Evolutionary conservation across 2,329 filamentous ascomycete species (phyloP).

Genomic region (Colletotrichum theobromicola): DNA sequence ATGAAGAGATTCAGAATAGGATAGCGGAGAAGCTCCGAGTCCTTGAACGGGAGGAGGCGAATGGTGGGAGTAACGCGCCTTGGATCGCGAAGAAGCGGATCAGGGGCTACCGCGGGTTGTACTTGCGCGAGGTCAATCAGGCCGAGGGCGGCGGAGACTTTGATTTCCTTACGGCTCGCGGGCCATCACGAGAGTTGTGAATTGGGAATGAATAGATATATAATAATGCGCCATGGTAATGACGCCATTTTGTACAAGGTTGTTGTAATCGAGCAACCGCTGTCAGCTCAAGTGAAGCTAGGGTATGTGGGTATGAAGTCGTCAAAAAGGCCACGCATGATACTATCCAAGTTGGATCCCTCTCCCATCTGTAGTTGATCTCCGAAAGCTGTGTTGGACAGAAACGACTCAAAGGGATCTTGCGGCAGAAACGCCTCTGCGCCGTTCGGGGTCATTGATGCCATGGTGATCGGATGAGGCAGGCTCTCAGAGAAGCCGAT

Average conservation of each 20-base stretch:
- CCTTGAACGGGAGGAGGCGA: constrained; percentile 38
- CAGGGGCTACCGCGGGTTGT: constrained; percentile 65
- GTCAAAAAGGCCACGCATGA: constrained; percentile 39
- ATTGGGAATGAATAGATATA: neutral
- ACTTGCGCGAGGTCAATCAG: constrained; percentile 64
- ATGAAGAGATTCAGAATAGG: constrained; percentile 71
- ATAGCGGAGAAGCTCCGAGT: constrained; percentile 57
- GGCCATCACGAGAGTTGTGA: neutral
- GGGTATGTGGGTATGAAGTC: constrained; percentile 37
- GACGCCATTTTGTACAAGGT: neutral
- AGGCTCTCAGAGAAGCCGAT: neutral
- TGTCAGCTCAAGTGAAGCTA: neutral
- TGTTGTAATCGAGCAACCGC: neutral
- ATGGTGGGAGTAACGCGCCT: constrained; percentile 27
- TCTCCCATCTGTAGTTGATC: constrained; percentile 33
- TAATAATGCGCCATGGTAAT: neutral
- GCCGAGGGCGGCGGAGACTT: constrained; percentile 66
- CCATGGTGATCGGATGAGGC: neutral
- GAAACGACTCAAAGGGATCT: constrained; percentile 28
- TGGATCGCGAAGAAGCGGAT: constrained; percentile 42
- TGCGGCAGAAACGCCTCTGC: neutral
- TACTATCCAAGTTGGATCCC: constrained; percentile 34
- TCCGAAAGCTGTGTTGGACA: constrained; percentile 29
- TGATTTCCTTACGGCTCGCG: constrained; percentile 59
- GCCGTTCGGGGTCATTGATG: neutral